Evolutionary conservation across 345 rosid genomes (phyloP).

Genomic region (Eucalyptus pauciflora): DNA sequence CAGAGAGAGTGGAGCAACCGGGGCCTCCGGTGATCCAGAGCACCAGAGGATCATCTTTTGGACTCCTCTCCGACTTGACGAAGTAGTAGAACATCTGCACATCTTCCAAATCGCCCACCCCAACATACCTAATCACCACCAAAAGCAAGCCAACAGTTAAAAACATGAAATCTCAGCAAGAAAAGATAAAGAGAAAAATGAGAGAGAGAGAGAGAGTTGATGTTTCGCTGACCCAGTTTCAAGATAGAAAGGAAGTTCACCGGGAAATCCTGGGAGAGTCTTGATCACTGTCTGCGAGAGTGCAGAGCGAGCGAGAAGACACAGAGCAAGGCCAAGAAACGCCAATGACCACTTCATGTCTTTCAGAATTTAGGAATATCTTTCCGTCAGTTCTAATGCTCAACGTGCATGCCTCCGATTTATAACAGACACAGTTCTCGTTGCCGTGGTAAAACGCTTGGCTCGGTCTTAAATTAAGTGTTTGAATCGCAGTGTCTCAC

Average conservation of each 20-base stretch:
- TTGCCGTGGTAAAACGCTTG: neutral
- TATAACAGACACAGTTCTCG: neutral
- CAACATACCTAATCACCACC: constrained; percentile 5
- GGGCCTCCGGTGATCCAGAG: constrained; percentile 21
- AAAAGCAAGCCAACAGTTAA: neutral
- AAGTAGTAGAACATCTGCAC: constrained; percentile 12
- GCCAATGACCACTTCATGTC: neutral
- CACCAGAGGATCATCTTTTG: constrained; percentile 7
- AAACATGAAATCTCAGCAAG: neutral
- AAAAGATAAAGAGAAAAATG: neutral
- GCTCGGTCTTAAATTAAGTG: neutral
- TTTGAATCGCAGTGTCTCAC: neutral
- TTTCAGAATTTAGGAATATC: neutral
- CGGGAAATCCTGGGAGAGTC: constrained; percentile 6
- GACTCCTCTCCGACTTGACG: constrained; percentile 10
- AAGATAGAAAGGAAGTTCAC: constrained; percentile 12
- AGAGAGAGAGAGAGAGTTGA: neutral
- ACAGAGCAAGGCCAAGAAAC: neutral
- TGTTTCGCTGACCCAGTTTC: constrained; percentile 3
- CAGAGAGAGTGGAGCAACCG: constrained; percentile 12
- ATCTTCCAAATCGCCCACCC: constrained; percentile 5
- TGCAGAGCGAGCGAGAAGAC: neutral
- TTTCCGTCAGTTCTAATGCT: neutral
- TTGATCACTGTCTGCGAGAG: neutral
- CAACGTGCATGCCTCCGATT: neutral